A percentile compares a stretch with the other conserved stretches of the same genome.
phyloP scores from a whole-genome alignment of 2,329 filamentous ascomycete species.

The Aspergillus sojae region DNA sequence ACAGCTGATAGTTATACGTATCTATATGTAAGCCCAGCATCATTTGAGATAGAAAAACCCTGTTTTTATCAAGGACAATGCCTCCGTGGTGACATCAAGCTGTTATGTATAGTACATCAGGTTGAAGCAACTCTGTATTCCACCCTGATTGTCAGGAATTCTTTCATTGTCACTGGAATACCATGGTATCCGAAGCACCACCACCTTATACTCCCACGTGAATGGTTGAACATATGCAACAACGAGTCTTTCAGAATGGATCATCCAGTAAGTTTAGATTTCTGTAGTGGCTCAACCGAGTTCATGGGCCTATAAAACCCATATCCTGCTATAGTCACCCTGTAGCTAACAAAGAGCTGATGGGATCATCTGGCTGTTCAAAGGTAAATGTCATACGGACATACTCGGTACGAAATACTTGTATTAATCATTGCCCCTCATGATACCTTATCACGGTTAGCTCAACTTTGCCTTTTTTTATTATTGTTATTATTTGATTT shows the following conservation, averaged over 20 bases:
- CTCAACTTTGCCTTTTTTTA: not conserved
- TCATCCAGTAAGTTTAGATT: not conserved
- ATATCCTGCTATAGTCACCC: not conserved
- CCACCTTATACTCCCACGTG: not conserved
- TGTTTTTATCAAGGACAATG: not conserved
- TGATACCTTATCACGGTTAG: not conserved
- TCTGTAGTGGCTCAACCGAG: not conserved
- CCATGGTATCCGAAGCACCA: not conserved
- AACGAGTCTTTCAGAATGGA: not conserved
- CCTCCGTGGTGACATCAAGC: not conserved
- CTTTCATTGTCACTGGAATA: conserved; percentile 1
- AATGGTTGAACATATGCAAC: not conserved
- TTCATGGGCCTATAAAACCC: not conserved
- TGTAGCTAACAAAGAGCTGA: not conserved
- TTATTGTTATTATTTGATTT: not conserved
- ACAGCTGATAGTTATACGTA: not conserved
- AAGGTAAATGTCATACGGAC: not conserved
- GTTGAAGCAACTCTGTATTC: not conserved
- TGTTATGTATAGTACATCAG: not conserved
- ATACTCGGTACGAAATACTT: not conserved
- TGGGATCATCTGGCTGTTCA: not conserved
- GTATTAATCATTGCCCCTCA: not conserved
- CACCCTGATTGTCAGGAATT: not conserved
- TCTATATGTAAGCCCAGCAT: not conserved
- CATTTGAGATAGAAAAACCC: not conserved